Base-by-base conservation (phyloP, 1,139 yeast species). In the Taphrina deformans region DNA sequence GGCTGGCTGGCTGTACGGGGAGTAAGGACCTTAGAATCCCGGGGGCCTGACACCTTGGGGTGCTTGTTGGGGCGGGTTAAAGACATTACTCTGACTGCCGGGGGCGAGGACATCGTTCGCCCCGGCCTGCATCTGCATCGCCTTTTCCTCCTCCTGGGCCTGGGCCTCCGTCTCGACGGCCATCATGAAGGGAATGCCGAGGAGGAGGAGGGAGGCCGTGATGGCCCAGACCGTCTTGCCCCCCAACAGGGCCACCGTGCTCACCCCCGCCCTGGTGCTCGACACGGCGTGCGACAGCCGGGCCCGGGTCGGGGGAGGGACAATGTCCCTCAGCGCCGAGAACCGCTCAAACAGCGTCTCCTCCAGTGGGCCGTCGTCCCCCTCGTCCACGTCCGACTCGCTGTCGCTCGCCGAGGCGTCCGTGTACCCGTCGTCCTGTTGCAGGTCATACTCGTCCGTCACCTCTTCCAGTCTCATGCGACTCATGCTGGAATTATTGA, bases 271-370 rank as follows among this genome's bases (percentile, higher is more conserved):
- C 60, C 74, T 69, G 40, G 80, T 71, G 45, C 75, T 70, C 35
- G 76, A 72, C 41, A 72, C 67, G 66, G 73, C 58, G 69, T 69
- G 44, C 65, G 74, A 70, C 66, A 84, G 71, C 70, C 78, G 75
- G 67, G 79, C 80, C 80, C 98, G 87, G 77, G 89, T 92, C 72
- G 84, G 83, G 71, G 98, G 98, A 52, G 97, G 90, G 67, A 93
- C 81, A 67, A 92, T 89, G 75, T 93, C 98, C 78, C 86, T 90
- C 73, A 93, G 83, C 64, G 99, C 99, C 69, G 84, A 84, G 70
- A 93, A 77, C 82, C 99, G 88, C 72, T 93, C 99, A 69, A 82
- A 78, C 44, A 95, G 72, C 55, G 97, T 87, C 80, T 93, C 99
- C 73, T 86, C 84, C 74, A 87, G 93, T 71, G 87, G 90, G 70